phyloP scores from a whole-genome alignment of 1,284 basidiomycete species.

The Cystobasidium slooffiae region DNA sequence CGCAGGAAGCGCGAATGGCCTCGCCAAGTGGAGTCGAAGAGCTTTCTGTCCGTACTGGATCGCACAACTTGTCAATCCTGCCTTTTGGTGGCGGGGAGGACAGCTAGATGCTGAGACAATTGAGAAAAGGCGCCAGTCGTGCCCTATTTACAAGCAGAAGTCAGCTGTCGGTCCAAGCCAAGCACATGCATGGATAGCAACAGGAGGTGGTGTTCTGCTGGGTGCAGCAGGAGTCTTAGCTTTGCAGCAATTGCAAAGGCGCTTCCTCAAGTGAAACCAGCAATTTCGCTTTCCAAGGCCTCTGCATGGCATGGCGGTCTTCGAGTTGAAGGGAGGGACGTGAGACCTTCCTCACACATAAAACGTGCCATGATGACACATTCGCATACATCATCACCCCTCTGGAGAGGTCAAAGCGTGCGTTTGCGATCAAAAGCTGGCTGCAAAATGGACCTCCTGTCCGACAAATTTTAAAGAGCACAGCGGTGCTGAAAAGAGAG shows the following conservation, averaged over 20 bases:
- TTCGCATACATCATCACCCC: too few species aligned
- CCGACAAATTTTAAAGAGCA: too few species aligned
- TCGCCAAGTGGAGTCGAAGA: constrained; percentile 6
- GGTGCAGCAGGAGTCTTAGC: constrained; percentile 1
- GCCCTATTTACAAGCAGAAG: constrained; percentile 34
- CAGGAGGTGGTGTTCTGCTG: constrained; percentile 5
- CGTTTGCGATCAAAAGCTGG: too few species aligned
- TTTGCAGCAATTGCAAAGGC: constrained; percentile 4
- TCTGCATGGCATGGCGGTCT: background rate
- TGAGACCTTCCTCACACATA: too few species aligned
- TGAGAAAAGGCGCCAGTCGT: constrained; percentile 24
- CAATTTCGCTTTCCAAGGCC: background rate
- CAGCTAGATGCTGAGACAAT: constrained; percentile 4
- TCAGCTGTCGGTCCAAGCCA: constrained; percentile 5
- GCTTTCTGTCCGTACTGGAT: constrained; percentile 35
- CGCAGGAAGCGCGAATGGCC: constrained; percentile 47
- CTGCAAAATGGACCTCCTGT: too few species aligned
- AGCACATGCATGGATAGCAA: constrained; percentile 1
- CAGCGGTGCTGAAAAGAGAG: too few species aligned
- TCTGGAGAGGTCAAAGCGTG: too few species aligned
- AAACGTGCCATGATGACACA: too few species aligned
- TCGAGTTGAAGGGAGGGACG: background rate
- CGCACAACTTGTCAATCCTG: constrained; percentile 35
- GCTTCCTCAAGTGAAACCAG: constrained; percentile 8
- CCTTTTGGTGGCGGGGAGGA: constrained; percentile 23